These are phyloP conservation scores for Avena atlantica DNA, from an alignment of 176 grass and related monocot species.

Conservation along the genomic window DNA sequence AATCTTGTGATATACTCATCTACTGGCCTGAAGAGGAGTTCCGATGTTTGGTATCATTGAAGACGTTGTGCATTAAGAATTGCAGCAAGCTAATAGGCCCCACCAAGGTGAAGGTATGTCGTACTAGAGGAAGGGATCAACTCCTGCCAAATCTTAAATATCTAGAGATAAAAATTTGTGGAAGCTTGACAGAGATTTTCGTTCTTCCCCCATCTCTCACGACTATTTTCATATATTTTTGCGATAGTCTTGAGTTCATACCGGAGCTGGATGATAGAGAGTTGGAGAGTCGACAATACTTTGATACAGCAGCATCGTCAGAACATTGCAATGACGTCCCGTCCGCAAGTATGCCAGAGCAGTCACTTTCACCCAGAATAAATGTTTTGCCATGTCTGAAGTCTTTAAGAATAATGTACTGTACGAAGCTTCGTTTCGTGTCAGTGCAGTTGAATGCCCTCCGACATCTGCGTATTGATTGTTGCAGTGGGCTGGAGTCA, in stretches of 20 bases:
- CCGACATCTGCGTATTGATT: too few relatives aligned
- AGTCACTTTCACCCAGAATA: not conserved
- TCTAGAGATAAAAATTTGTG: fast-evolving
- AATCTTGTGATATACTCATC: not conserved
- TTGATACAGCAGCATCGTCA: too few relatives aligned
- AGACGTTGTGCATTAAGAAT: fast-evolving
- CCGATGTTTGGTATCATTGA: not conserved
- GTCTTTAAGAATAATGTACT: fast-evolving
- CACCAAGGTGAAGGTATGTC: not conserved
- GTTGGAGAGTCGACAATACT: not conserved
- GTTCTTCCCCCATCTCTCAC: not conserved
- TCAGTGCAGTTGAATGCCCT: too few relatives aligned
- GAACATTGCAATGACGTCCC: not conserved
- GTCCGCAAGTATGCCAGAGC: not conserved
- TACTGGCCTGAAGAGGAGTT: conserved; percentile 32
- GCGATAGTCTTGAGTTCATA: not conserved
- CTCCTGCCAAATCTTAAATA: not conserved
- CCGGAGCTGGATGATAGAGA: not conserved
- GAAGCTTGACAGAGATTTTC: not conserved
- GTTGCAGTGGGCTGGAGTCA: not conserved
- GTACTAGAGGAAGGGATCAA: not conserved
- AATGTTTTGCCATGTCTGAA: not conserved
- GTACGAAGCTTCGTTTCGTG: not conserved
- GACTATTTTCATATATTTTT: fast-evolving
- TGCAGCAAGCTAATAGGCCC: not conserved